A percentile compares a stretch with the other conserved stretches of the same genome.
Conservation (phyloP, 441 rosid genomes). For the Erodium moschatum region DNA sequence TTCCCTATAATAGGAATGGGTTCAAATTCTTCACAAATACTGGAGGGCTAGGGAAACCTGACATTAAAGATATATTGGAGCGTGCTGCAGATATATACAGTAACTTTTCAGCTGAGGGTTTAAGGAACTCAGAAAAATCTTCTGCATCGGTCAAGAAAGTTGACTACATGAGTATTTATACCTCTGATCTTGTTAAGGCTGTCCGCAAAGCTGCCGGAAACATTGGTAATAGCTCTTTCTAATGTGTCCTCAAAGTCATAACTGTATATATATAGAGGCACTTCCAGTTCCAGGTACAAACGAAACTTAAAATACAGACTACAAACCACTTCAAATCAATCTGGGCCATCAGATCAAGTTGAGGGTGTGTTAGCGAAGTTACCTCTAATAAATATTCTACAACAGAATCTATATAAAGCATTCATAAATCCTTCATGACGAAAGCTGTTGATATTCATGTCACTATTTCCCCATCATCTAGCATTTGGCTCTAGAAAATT, state of each 20-base stretch:
- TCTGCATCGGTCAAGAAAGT: constrained; percentile 44
- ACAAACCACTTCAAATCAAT: too few species aligned
- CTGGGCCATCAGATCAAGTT: too few species aligned
- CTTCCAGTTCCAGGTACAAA: too few species aligned
- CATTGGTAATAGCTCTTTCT: constrained; percentile 44
- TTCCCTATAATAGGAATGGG: constrained; percentile 95
- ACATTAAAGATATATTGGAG: constrained; percentile 78
- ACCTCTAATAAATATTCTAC: not conserved
- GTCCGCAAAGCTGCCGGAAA: constrained; percentile 80
- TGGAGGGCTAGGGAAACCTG: constrained; percentile 93
- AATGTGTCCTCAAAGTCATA: too few species aligned
- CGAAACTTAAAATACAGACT: too few species aligned
- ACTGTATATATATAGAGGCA: too few species aligned
- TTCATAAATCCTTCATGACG: not conserved
- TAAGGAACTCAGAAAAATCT: constrained; percentile 29
- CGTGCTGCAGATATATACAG: constrained; percentile 68
- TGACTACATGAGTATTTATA: constrained; percentile 78
- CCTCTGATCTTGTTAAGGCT: constrained; percentile 76
- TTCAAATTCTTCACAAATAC: constrained; percentile 85
- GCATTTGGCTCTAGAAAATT: constrained; percentile 4
- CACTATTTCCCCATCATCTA: not conserved
- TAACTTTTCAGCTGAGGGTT: constrained; percentile 38
- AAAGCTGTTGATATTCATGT: not conserved
- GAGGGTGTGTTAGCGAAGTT: too few species aligned
- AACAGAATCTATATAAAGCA: not conserved